Base-by-base conservation (phyloP, 805 yeast genomes). In the Pichia sporocuriosa region DNA sequence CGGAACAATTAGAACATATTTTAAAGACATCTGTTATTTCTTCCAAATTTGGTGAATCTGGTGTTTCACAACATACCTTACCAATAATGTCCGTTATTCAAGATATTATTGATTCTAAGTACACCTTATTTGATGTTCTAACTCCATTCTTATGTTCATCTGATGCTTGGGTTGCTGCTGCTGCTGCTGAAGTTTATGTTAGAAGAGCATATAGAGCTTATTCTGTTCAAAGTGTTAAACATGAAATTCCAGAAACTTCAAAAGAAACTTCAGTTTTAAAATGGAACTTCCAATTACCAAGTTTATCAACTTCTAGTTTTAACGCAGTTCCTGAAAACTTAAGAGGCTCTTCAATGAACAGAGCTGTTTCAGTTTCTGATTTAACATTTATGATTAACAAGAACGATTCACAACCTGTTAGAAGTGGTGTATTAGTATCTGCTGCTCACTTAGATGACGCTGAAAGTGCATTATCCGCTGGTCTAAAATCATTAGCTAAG, bases 131-230 rank as follows among this genome's bases (percentile, higher is more conserved):
- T 62, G 99, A 93, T 61, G 97, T 94, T 29, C 75, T 93, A 62
- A 75, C 95, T 34, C 97, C 87, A 66, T 93, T 93, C 67, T 77
- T 93, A 66, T 77, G 75, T 42, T 84, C 86, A 53, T 57, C 73
- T 11, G 97, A 94, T 57, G 84, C 83, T 36, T 85, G 86, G 73
- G 90, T 93, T 46, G 84, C 90, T 4, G 77, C 90, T 51, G 97
- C 98, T 28, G 97, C 98, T 28, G 87, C 95, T 35, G 97, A 93
- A 66, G 95, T 93, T 45, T 93, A 93, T 64, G 81, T 89, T 46
- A 83, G 97, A 63, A 83, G 98, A 63, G 95, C 97, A 34, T 93
- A 89, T 71, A 80, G 97, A 58, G 97, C 97, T 29, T 93, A 94
- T 68, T 81, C 87, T 31, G 81, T 93, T 47, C 81, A 85, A 42